Base-by-base conservation (phyloP, 352 stramenopile genomes). In the Paralagenidium karlingii region DNA sequence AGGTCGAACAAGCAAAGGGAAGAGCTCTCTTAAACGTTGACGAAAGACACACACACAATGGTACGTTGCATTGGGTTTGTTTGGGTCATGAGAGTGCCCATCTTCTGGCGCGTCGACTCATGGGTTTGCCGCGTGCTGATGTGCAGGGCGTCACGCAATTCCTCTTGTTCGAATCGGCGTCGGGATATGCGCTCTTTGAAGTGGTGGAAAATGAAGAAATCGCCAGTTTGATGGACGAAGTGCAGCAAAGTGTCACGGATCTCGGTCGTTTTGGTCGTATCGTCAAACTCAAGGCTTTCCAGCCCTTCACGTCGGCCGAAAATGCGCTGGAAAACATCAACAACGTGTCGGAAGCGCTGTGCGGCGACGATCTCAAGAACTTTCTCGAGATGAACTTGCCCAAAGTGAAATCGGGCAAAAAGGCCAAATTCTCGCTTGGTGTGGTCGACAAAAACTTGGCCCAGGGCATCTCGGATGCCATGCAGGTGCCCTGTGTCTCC, bases 361-460 rank as follows among this genome's bases (percentile, higher is more conserved):
- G 97, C 28, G 76, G 80, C 40, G 80, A 96, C 24, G 84, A 95
- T 55, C 81, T 98, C 31, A 93, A 97, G 56, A 94, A 96, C 59
- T 99, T 99, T 71, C 78, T 99, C 38, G 95, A 99, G 62, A 97
- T 98, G 81, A 99, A 99, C 69, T 54, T 99, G 41, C 95, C 96
- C 27, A 98, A 98, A 56, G 80, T 93, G 45, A 96, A 95, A 58
- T 69, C 89, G 26, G 69, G 69, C 42, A 94, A 94, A 59, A 92
- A 93, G 57, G 66, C 66, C 47, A 94, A 91, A 49, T 91, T 92
- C 48, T 51, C 71, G 24, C 71, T 97, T 20, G 86, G 86, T 30
- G 79, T 96, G 39, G 97, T 76, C 83, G 98, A 86, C 77, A 97
- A 77, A 77, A 78, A 47, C 55, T 96, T 77, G 63, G 87, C 56